These are phyloP conservation scores for Erigeron philadelphicus DNA, from an alignment of 140 eudicot genomes.

Conservation along the genomic window DNA sequence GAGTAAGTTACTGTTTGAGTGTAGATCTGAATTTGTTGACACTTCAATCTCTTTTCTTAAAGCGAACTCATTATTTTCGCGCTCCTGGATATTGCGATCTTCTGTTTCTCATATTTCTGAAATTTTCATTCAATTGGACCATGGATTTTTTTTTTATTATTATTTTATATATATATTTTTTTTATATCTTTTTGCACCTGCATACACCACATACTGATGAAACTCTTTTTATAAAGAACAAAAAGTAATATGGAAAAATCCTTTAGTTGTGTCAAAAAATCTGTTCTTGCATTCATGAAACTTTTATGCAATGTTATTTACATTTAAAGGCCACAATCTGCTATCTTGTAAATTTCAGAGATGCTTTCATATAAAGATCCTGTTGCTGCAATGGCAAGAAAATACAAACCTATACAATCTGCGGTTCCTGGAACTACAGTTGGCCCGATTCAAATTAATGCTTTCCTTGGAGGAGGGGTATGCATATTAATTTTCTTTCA, in stretches of 20 bases:
- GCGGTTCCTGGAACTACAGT: slow-evolving; percentile 99
- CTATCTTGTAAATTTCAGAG: slow-evolving; percentile 40
- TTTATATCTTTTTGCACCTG: too few relatives aligned
- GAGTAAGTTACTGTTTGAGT: slow-evolving; percentile 50
- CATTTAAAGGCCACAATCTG: not conserved
- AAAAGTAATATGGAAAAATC: not conserved
- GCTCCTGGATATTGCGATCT: not conserved
- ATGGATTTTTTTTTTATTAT: not conserved
- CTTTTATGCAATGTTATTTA: not conserved
- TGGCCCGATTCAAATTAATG: slow-evolving; percentile 89
- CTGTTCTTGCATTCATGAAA: not conserved
- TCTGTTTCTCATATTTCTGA: not conserved
- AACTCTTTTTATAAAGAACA: too few relatives aligned
- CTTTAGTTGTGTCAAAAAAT: not conserved
- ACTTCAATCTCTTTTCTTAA: not conserved
- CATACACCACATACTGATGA: too few relatives aligned
- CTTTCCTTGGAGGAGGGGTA: slow-evolving; percentile 94
- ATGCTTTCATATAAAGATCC: slow-evolving; percentile 85
- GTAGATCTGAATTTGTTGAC: slow-evolving; percentile 11
- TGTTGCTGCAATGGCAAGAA: slow-evolving; percentile 85
- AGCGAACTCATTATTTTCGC: not conserved
- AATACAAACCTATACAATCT: slow-evolving; percentile 92
- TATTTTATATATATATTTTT: too few relatives aligned
- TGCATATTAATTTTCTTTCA: slow-evolving; percentile 20
- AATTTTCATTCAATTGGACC: not conserved